Base-by-base conservation (phyloP, 1,284 basidiomycete species). In the Tilletia horrida region DNA sequence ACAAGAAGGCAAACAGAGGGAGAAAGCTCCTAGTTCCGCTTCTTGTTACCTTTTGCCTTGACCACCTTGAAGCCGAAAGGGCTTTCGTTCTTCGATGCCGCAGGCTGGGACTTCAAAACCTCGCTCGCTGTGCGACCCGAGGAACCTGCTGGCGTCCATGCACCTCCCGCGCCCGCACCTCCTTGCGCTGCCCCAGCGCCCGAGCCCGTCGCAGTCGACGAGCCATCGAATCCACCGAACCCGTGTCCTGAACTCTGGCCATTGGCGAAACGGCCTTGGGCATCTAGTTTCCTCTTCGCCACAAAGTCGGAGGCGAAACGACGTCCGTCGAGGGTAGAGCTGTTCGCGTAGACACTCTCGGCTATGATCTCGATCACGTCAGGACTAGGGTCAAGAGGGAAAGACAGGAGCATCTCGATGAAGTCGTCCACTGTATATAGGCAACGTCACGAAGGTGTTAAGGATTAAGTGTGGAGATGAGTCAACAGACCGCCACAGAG, bases 281-380 rank as follows among this genome's bases (percentile, higher is more conserved):
- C 78, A 35, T 80, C 80, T 23, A 75, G 43, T 84, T 94, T 96
- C 66, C 94, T 88, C 81, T 88, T 91, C 70, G 85, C 87, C 62
- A 93, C 88, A 79, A 94, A 98, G 76, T 97, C 93, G 4, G 89
- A 85, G 0, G 93, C 93, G 78, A 98, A 98, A 35, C 94, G 87
- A 65, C 94, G 87, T 0, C 96, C 96, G 77, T 98, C 93, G 48
- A 99, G 86, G 1, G 92, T 98, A 27, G 91, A 91, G 76, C 91
- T 93, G 77, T 91, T 93, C 47, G 91, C 90, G 80, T 98, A 98
- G 66, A 98, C 79, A 31, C 73, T 73, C 48, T 82, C 81, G 21
- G 81, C 79, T 43, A 82, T 81, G 47, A 82, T 79, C 65, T 80
- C 81, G 9, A 78, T 69, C 47, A 82, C 78, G n/a, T 81, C 79